Evolutionary conservation across 805 yeast genomes (phyloP).

Genomic region (Saturnispora ahearnii): DNA sequence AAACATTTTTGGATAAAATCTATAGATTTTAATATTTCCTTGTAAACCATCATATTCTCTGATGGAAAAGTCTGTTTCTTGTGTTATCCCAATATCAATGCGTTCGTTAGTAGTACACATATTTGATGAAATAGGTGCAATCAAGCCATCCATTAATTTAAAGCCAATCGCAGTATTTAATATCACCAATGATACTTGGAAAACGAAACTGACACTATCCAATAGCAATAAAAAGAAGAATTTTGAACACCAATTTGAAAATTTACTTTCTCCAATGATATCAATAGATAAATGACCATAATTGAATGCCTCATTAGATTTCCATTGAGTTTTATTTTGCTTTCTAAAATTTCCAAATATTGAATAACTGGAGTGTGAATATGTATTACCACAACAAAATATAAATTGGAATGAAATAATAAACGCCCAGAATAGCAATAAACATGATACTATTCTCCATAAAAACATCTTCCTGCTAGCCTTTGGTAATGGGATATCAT

Average conservation of each 20-base stretch:
- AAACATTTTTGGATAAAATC: conserved; percentile 28
- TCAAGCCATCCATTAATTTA: conserved; percentile 22
- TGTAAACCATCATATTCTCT: conserved; percentile 35
- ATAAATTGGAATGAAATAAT: conserved; percentile 31
- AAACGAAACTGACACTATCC: conserved; percentile 25
- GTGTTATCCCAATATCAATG: background rate
- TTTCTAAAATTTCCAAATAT: background rate
- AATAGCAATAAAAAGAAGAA: conserved; percentile 20
- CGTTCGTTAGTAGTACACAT: background rate
- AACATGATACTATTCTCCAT: conserved; percentile 23
- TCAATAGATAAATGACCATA: conserved; percentile 35
- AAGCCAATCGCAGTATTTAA: conserved; percentile 25
- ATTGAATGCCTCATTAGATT: conserved; percentile 16
- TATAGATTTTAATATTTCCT: conserved; percentile 32
- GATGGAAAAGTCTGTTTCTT: background rate
- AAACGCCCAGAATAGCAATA: conserved; percentile 18
- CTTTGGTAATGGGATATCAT: conserved; percentile 5
- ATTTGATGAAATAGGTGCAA: background rate
- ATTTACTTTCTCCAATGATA: conserved; percentile 37
- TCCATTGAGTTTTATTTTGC: conserved; percentile 3
- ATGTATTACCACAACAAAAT: conserved; percentile 21
- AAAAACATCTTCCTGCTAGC: conserved; percentile 23
- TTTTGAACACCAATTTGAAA: conserved; percentile 21
- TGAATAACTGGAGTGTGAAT: background rate
- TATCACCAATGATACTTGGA: conserved; percentile 26